These are phyloP conservation scores for Gynandropsis gynandra DNA, from an alignment of 345 rosid species.

Conservation along the genomic window DNA sequence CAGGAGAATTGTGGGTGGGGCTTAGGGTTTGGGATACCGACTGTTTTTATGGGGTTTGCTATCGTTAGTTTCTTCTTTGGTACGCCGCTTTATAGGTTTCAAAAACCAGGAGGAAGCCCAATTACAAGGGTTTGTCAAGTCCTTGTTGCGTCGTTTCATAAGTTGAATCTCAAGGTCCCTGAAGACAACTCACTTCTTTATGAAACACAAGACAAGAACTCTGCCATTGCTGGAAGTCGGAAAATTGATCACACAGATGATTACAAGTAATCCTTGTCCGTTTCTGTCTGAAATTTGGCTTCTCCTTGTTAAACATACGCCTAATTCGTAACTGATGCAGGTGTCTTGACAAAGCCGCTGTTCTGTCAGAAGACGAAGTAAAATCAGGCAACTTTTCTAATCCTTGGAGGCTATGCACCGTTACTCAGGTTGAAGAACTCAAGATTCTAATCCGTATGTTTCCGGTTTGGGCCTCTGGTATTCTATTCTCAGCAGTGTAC, in stretches of 20 bases:
- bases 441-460: slow-evolving; percentile 89
- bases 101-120: slow-evolving; percentile 91
- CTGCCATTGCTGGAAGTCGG: slow-evolving; percentile 67
- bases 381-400: slow-evolving; percentile 49
- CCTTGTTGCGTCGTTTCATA: slow-evolving; percentile 64
- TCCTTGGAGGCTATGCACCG: slow-evolving; percentile 80
- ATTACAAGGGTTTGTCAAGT: slow-evolving; percentile 80
- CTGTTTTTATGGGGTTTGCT: slow-evolving; percentile 82
- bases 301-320: background rate
- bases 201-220: slow-evolving; percentile 61
- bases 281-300: background rate
- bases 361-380: slow-evolving; percentile 53
- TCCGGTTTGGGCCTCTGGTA: slow-evolving; percentile 92
- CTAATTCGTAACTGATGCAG: slow-evolving; percentile 29
- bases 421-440: slow-evolving; percentile 91
- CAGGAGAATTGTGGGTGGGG: slow-evolving; percentile 98
- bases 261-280: slow-evolving; percentile 34
- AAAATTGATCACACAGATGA: slow-evolving; percentile 72
- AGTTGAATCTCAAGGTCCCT: slow-evolving; percentile 52
- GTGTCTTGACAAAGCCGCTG: slow-evolving; percentile 94
- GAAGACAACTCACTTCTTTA: slow-evolving; percentile 51
- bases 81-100: slow-evolving; percentile 81
- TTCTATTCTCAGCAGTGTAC: slow-evolving; percentile 69
- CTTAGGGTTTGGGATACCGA: slow-evolving; percentile 87
- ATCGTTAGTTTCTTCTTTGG: slow-evolving; percentile 80